A percentile compares a stretch with the other conserved stretches of the same genome.
These are phyloP conservation scores for Boletus chippewaensis DNA, from an alignment of 1,284 basidiomycete genomes.

Conservation along the genomic window DNA sequence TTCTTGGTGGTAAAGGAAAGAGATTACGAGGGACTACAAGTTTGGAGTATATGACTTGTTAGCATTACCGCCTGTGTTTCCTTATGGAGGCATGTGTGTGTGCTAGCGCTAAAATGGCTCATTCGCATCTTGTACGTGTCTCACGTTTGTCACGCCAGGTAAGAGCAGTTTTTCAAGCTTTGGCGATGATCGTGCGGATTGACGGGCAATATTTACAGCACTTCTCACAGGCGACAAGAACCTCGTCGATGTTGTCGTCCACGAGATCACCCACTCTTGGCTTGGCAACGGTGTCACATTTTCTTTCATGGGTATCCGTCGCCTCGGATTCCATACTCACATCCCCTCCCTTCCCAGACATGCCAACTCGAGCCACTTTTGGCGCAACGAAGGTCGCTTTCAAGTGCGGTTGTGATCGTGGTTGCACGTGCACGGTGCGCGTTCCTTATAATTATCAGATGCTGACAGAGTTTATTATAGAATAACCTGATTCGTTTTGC, in stretches of 20 bases:
- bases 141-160: constrained; percentile 63
- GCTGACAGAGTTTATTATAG: no score
- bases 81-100: constrained; percentile 68
- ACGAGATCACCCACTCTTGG: constrained; percentile 75
- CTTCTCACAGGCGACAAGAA: constrained; percentile 78
- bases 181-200: neutral
- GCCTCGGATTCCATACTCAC: no score
- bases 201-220: constrained; percentile 38
- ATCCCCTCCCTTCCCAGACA: no score
- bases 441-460: no score
- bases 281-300: constrained; percentile 63
- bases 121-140: constrained; percentile 43
- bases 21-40: constrained; percentile 65
- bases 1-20: constrained; percentile 65
- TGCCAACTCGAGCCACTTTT: no score
- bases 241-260: constrained; percentile 82
- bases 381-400: no score
- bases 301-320: no score
- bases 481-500: no score
- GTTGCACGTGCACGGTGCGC: no score
- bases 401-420: no score
- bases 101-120: constrained; percentile 3
- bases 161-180: constrained; percentile 16
- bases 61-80: constrained; percentile 91
- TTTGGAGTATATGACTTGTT: constrained; percentile 91